Percentiles rank a stretch among this genome's conserved stretches.
phyloP scores from a whole-genome alignment of 306 rosid genomes.

The Acmispon strigosus region DNA sequence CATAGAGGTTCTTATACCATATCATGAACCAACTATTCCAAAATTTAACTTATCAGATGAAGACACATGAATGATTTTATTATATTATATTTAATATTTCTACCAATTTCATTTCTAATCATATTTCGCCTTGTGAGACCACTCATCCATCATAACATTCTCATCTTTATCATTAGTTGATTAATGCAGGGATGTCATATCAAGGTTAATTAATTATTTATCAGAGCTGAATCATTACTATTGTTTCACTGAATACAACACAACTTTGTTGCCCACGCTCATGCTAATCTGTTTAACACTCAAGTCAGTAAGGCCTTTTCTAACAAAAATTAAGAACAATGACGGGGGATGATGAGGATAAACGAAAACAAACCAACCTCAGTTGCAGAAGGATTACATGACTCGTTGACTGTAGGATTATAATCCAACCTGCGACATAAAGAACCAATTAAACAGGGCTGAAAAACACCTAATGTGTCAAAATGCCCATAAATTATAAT shows the following conservation, averaged over 20 bases:
- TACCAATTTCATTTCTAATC: no score
- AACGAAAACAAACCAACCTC: constrained; percentile 42
- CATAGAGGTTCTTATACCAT: no score
- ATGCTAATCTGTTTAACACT: not conserved
- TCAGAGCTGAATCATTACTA: not conserved
- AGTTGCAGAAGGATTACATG: constrained; percentile 17
- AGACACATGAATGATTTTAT: no score
- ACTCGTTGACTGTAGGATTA: constrained; percentile 29
- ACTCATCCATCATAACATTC: no score
- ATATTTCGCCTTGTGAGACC: no score
- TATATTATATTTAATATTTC: no score
- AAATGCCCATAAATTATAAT: not conserved
- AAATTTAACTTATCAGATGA: no score
- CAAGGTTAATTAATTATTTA: not conserved
- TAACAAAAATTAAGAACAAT: not conserved
- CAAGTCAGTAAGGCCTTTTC: not conserved
- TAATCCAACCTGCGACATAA: constrained; percentile 47
- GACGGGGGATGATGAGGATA: not conserved
- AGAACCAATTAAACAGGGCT: constrained; percentile 14
- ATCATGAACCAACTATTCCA: no score
- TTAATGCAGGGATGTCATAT: not conserved
- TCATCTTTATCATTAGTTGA: no score
- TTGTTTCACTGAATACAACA: not conserved
- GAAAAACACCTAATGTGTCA: not conserved
- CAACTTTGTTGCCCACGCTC: not conserved